Evolutionary conservation across 129 eudicot species (phyloP).

Genomic region (Flaveria sonorensis): DNA sequence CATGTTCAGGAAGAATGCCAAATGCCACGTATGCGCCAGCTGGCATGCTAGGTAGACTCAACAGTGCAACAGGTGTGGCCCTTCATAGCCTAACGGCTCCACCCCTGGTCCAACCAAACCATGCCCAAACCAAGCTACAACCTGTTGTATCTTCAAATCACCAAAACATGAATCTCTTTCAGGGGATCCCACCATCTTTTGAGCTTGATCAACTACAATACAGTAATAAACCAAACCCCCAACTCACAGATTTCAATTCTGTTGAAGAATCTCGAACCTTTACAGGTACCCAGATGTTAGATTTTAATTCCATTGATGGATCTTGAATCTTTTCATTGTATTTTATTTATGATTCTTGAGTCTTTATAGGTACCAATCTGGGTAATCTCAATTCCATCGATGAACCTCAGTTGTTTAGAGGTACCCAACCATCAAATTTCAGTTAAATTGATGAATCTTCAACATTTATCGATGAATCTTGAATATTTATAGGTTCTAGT

Average conservation of each 20-base stretch:
- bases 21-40: conserved; percentile 40
- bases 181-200: conserved; percentile 61
- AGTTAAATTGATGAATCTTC: conserved; percentile 29
- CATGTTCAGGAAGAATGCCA: conserved; percentile 54
- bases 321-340: conserved; percentile 26
- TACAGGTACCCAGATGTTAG: conserved; percentile 39
- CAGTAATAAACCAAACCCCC: conserved; percentile 35
- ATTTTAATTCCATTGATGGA: conserved; percentile 42
- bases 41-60: conserved; percentile 74
- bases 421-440: conserved; percentile 38
- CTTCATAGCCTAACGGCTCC: conserved; percentile 64
- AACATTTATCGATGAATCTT: conserved; percentile 23
- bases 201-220: conserved; percentile 53
- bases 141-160: conserved; percentile 42
- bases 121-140: conserved; percentile 58
- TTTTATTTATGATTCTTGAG: conserved; percentile 26
- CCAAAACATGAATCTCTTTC: conserved; percentile 55
- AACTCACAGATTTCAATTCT: conserved; percentile 39
- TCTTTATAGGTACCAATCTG: conserved; percentile 29
- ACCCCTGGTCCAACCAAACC: conserved; percentile 49
- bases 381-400: conserved; percentile 43
- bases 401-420: conserved; percentile 39
- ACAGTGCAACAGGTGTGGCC: conserved; percentile 61
- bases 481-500: conserved; percentile 35
- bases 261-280: conserved; percentile 46